phyloP scores from a whole-genome alignment of 768 basidiomycete species.

The Lactarius akahatsu region DNA sequence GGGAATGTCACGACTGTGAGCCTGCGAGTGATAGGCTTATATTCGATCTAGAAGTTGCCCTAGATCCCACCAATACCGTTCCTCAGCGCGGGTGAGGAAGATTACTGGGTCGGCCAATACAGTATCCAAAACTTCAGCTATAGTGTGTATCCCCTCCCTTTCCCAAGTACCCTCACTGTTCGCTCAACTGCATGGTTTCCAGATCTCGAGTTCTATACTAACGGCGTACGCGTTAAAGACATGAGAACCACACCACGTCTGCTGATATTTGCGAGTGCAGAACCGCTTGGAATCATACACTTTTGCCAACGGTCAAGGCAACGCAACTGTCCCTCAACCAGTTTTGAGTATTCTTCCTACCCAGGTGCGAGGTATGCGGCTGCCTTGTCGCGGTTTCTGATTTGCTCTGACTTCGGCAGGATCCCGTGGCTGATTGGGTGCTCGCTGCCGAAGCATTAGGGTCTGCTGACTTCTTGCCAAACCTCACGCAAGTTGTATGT shows the following conservation, averaged over 20 bases:
- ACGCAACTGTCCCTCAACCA: constrained; percentile 44
- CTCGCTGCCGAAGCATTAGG: constrained; percentile 32
- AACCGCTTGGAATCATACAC: constrained; percentile 41
- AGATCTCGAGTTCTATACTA: constrained; percentile 69
- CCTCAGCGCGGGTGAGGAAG: constrained; percentile 58
- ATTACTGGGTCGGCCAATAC: constrained; percentile 68
- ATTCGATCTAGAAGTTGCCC: not conserved
- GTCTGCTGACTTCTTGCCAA: constrained; percentile 37
- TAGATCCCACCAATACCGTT: constrained; percentile 65
- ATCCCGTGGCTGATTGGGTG: constrained; percentile 48
- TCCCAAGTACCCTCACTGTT: not conserved
- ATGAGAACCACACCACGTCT: not conserved
- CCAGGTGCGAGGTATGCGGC: constrained; percentile 27
- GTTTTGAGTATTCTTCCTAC: constrained; percentile 42
- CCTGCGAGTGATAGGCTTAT: not conserved
- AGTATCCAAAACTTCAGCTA: constrained; percentile 54
- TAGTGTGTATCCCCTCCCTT: constrained; percentile 45
- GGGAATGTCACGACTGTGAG: constrained; percentile 44
- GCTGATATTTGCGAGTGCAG: constrained; percentile 31
- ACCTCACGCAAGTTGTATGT: constrained; percentile 38
- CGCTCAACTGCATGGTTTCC: constrained; percentile 2
- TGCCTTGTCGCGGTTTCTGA: not conserved
- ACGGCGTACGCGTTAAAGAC: constrained; percentile 39
- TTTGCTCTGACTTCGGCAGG: constrained; percentile 31
- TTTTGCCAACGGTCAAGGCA: constrained; percentile 41